These are phyloP conservation scores for Sarocladium brachiariae DNA, from an alignment of 2,329 filamentous ascomycete species.

Conservation along the genomic window DNA sequence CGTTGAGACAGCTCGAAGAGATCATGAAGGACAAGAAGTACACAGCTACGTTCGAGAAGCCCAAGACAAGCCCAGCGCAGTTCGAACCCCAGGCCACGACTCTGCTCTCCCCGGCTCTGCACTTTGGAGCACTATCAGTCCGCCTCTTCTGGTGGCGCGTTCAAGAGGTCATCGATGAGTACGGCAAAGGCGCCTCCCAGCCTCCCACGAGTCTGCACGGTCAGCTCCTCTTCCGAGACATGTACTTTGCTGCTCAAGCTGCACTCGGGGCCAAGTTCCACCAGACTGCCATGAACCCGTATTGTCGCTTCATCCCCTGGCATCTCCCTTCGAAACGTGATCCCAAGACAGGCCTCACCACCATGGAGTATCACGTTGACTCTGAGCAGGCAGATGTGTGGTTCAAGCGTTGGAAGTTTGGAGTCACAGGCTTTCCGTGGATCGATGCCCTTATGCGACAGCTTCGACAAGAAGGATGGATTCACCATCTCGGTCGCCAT, in stretches of 20 bases:
- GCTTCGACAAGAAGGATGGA: constrained; percentile 65
- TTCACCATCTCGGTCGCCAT: constrained; percentile 71
- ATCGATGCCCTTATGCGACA: constrained; percentile 78
- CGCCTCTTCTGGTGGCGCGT: constrained; percentile 69
- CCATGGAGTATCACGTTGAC: constrained; percentile 58
- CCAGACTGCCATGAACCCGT: constrained; percentile 57
- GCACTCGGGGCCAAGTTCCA: constrained; percentile 56
- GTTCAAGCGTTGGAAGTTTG: constrained; percentile 63
- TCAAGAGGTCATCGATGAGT: constrained; percentile 52
- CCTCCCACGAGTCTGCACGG: constrained; percentile 65
- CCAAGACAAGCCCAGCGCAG: constrained; percentile 65
- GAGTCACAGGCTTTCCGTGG: constrained; percentile 70
- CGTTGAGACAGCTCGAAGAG: constrained; percentile 49
- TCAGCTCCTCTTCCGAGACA: constrained; percentile 71
- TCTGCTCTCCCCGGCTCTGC: constrained; percentile 64
- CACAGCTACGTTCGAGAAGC: constrained; percentile 68
- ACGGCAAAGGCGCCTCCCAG: constrained; percentile 48
- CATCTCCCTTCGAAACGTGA: constrained; percentile 59
- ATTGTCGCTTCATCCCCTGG: constrained; percentile 73
- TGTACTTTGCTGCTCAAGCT: constrained; percentile 77
- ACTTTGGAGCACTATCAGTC: constrained; percentile 66
- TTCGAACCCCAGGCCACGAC: constrained; percentile 69
- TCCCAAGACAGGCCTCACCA: constrained; percentile 37
- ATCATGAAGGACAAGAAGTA: constrained; percentile 59
- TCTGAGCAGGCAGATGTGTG: constrained; percentile 53